A percentile compares a stretch with the other conserved stretches of the same genome.
phyloP scores from a whole-genome alignment of 306 rosid genomes.

The Pueraria montana region DNA sequence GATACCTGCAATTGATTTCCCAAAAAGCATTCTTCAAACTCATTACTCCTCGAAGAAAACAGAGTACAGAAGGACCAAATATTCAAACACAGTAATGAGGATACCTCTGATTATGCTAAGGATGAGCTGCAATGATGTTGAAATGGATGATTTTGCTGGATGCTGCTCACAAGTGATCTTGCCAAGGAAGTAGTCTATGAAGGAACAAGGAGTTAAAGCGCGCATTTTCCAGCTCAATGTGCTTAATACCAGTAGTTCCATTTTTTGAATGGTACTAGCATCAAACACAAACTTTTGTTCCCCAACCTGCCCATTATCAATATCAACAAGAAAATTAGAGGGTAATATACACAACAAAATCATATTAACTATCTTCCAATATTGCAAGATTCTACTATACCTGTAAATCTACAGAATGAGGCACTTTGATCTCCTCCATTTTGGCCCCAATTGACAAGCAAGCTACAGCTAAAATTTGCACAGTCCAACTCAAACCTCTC shows the following conservation, averaged over 20 bases:
- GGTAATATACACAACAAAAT: slow-evolving; percentile 21
- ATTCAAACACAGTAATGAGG: slow-evolving; percentile 43
- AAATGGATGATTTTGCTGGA: slow-evolving; percentile 46
- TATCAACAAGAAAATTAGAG: slow-evolving; percentile 22
- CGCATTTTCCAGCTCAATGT: slow-evolving; percentile 89
- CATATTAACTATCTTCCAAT: slow-evolving; percentile 33
- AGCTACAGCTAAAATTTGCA: slow-evolving; percentile 85
- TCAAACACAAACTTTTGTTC: slow-evolving; percentile 84
- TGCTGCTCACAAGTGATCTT: slow-evolving; percentile 57
- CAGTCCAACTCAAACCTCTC: slow-evolving; percentile 77
- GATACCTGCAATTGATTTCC: slow-evolving; percentile 78
- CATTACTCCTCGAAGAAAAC: slow-evolving; percentile 56
- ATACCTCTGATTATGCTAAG: slow-evolving; percentile 76
- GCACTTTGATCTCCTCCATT: slow-evolving; percentile 81
- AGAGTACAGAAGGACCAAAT: slow-evolving; percentile 34
- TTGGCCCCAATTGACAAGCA: slow-evolving; percentile 87
- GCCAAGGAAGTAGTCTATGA: slow-evolving; percentile 79
- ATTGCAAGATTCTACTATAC: slow-evolving; percentile 51
- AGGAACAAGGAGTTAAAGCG: slow-evolving; percentile 79
- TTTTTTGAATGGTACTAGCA: slow-evolving; percentile 76
- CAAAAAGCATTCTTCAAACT: slow-evolving; percentile 53
- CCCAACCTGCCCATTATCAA: slow-evolving; percentile 68
- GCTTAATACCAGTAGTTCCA: slow-evolving; percentile 82
- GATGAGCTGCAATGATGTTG: slow-evolving; percentile 71
- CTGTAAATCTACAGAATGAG: slow-evolving; percentile 82